Percentiles rank a stretch among this genome's conserved stretches.
These are phyloP conservation scores for Tricholoma hemisulphureum DNA, from an alignment of 768 basidiomycete species.

Conservation along the genomic window DNA sequence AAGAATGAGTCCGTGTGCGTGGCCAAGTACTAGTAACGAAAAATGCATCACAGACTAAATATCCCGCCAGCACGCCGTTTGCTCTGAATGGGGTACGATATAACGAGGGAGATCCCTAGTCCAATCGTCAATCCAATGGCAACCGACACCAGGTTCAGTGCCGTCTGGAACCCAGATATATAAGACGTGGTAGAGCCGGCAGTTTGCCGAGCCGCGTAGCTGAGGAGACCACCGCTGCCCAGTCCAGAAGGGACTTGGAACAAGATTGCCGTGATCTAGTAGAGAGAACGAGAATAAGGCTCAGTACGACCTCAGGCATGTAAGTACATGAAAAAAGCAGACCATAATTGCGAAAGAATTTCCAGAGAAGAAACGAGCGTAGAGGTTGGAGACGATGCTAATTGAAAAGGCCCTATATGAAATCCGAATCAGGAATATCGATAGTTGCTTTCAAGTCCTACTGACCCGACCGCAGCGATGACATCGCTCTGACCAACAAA, in stretches of 20 bases:
- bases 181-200: slow-evolving; percentile 56
- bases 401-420: slow-evolving; percentile 70
- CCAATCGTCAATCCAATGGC: slow-evolving; percentile 81
- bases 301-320: not conserved
- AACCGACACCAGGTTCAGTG: slow-evolving; percentile 73
- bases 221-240: slow-evolving; percentile 75
- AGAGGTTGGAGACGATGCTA: slow-evolving; percentile 75
- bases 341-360: slow-evolving; percentile 85
- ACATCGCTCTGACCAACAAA: slow-evolving; percentile 75
- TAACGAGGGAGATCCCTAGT: slow-evolving; percentile 63
- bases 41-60: slow-evolving; percentile 53
- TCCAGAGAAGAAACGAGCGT: slow-evolving; percentile 69
- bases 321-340: slow-evolving; percentile 14
- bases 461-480: slow-evolving; percentile 69
- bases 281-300: not conserved
- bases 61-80: slow-evolving; percentile 56
- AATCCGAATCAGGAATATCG: not conserved
- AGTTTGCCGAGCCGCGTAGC: slow-evolving; percentile 58
- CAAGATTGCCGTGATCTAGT: slow-evolving; percentile 70
- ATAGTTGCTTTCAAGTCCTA: not conserved
- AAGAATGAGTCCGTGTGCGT: too few relatives aligned
- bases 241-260: slow-evolving; percentile 86
- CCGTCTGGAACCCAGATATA: slow-evolving; percentile 69
- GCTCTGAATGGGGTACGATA: slow-evolving; percentile 65
- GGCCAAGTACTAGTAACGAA: too few relatives aligned